A percentile compares a stretch with the other conserved stretches of the same genome.
Conservation (phyloP, 2,329 filamentous ascomycete genomes). For the Epicoccum nigrum region DNA sequence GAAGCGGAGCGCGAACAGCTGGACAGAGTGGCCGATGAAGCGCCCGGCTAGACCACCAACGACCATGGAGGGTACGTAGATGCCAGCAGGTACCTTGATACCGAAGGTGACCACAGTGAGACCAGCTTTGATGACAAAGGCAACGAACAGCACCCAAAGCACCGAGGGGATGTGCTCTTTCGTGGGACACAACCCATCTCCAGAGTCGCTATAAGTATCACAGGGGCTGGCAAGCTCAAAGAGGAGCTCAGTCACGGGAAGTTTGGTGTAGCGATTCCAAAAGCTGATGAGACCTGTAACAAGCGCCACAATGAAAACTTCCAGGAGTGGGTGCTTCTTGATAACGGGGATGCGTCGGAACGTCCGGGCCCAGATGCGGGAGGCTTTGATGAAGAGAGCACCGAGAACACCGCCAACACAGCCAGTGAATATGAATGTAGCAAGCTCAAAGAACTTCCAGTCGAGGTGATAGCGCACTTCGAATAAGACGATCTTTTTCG, state of each 20-base stretch:
- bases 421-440: constrained; percentile 83
- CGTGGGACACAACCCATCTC: constrained; percentile 79
- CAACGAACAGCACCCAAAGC: constrained; percentile 72
- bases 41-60: constrained; percentile 91
- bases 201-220: constrained; percentile 67
- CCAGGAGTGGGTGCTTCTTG: constrained; percentile 82
- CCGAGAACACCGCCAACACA: constrained; percentile 83
- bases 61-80: constrained; percentile 99
- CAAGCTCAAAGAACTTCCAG: constrained; percentile 93
- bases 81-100: constrained; percentile 94
- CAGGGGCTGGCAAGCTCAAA: constrained; percentile 92
- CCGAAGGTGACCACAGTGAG: constrained; percentile 92
- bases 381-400: constrained; percentile 96
- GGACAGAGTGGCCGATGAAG: constrained; percentile 82
- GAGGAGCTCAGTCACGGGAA: constrained; percentile 88
- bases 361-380: constrained; percentile 83
- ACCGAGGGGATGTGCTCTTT: constrained; percentile 80
- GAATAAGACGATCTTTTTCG: constrained; percentile 95
- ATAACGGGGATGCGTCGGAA: constrained; percentile 83
- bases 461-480: constrained; percentile 88
- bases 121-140: constrained; percentile 88
- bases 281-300: constrained; percentile 85
- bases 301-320: constrained; percentile 86
- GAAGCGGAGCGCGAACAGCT: constrained; percentile 77
- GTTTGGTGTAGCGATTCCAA: constrained; percentile 89